Percentiles rank a stretch among this genome's conserved stretches.
Conservation (phyloP, 2,329 filamentous ascomycete species). For the Boeremia lycopersici region DNA sequence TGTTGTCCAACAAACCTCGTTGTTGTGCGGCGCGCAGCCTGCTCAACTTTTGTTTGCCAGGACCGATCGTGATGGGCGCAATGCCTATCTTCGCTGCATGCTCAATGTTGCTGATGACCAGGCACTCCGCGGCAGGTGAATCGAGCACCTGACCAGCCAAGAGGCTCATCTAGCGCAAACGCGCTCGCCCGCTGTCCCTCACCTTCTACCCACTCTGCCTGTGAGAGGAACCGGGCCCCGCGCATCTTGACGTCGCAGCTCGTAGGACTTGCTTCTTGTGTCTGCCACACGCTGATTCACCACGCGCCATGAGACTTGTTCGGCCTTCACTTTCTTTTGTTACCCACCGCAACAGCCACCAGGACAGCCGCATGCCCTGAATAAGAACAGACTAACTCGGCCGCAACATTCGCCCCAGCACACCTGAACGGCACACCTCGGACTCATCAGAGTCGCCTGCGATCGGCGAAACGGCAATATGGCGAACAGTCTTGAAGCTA, state of each 20-base stretch:
- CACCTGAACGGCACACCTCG: background rate
- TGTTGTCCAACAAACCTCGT: conserved; percentile 18
- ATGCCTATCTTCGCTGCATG: conserved; percentile 15
- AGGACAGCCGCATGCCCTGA: conserved; percentile 11
- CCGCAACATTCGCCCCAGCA: background rate
- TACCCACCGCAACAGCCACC: conserved; percentile 15
- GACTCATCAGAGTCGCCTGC: background rate
- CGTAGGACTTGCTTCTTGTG: conserved; percentile 19
- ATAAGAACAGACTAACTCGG: conserved; percentile 1
- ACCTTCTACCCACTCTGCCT: background rate
- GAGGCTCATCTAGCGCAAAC: conserved; percentile 37
- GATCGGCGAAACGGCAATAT: conserved; percentile 19
- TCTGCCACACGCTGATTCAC: conserved; percentile 16
- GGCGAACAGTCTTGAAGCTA: conserved; percentile 71
- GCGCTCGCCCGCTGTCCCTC: conserved; percentile 26
- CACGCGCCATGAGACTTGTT: conserved; percentile 41
- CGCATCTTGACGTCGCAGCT: conserved; percentile 9
- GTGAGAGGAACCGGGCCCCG: conserved; percentile 3
- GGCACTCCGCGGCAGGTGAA: conserved; percentile 17
- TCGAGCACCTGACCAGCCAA: conserved; percentile 42
- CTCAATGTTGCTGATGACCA: conserved; percentile 17
- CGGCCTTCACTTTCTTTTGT: conserved; percentile 27
- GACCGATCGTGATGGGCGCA: conserved; percentile 18
- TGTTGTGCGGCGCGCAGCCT: conserved; percentile 5
- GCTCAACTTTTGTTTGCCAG: conserved; percentile 6